phyloP scores from a whole-genome alignment of 345 rosid species.

The Erucastrum elatum region DNA sequence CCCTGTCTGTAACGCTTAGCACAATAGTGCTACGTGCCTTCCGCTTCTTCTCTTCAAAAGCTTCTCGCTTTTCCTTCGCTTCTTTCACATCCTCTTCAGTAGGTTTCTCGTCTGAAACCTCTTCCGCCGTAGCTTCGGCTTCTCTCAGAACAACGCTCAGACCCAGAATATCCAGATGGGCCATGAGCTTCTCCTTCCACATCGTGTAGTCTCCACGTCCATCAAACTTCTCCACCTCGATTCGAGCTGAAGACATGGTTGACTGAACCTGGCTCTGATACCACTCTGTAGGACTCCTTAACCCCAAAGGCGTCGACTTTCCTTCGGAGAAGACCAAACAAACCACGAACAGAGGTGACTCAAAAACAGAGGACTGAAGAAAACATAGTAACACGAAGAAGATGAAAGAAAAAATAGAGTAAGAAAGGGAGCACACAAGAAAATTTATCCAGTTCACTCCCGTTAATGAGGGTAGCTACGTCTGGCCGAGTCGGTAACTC shows the following conservation, averaged over 20 bases:
- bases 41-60: background rate
- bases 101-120: background rate
- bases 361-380: too few species aligned
- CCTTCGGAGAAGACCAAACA: too few species aligned
- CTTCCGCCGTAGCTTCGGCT: fast-evolving
- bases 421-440: too few species aligned
- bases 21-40: background rate
- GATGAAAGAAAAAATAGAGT: too few species aligned
- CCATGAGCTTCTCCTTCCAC: background rate
- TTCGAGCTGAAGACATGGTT: background rate
- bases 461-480: too few species aligned
- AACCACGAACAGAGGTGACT: too few species aligned
- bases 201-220: background rate
- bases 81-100: background rate
- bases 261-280: background rate
- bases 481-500: too few species aligned
- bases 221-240: background rate
- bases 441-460: too few species aligned
- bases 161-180: background rate
- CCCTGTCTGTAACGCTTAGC: background rate
- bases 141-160: background rate
- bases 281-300: background rate
- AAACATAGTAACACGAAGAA: too few species aligned
- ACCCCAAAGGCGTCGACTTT: background rate
- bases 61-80: background rate